phyloP scores from a whole-genome alignment of 495 filamentous ascomycete genomes.

The Neurospora cerealis region DNA sequence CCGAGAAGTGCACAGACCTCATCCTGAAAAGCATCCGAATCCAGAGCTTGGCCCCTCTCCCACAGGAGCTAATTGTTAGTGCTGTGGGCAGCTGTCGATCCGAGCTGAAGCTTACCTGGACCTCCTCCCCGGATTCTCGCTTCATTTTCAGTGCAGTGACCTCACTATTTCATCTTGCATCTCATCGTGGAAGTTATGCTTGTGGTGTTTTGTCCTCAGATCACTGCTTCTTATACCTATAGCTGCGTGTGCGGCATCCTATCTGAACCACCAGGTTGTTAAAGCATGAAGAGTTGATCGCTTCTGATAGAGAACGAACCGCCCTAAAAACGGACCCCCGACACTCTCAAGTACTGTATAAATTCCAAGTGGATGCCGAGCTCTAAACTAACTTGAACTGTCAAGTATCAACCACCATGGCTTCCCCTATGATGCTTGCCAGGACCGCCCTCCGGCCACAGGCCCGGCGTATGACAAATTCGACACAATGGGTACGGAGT shows the following conservation, averaged over 20 bases:
- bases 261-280: background rate
- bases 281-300: background rate
- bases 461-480: background rate
- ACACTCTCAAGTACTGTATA: background rate
- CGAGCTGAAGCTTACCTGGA: background rate
- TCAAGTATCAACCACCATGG: conserved; percentile 10
- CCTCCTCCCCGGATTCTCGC: background rate
- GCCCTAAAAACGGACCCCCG: background rate
- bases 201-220: background rate
- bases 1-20: background rate
- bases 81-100: background rate
- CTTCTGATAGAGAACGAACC: background rate
- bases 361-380: background rate
- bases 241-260: background rate
- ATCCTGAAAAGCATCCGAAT: background rate
- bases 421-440: conserved; percentile 9
- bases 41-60: background rate
- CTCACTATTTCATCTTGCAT: background rate
- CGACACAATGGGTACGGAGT: conserved; percentile 23
- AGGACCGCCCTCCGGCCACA: conserved; percentile 12
- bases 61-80: background rate
- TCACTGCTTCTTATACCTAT: background rate
- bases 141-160: background rate
- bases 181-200: background rate
- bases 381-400: background rate